Base-by-base conservation (phyloP, 257 asterid species). In the Galeopsis tetrahit region DNA sequence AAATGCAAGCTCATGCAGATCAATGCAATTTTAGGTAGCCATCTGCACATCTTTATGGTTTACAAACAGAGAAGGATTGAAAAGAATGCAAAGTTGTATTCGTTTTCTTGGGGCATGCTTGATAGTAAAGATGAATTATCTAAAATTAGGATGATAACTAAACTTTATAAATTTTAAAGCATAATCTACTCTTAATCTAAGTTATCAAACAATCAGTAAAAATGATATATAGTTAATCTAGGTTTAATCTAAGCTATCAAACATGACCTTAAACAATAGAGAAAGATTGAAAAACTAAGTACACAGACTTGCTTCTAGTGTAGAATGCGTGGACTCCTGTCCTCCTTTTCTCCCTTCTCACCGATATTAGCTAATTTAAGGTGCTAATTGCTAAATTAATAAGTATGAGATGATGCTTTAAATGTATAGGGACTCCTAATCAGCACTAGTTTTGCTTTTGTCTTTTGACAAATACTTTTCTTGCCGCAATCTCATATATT, bases 401-500 rank as follows among this genome's bases (percentile, higher is more conserved):
- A 58, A 13, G 33, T 60, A 64, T 9, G 60, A 55, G 11, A 48
- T 53, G 60, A 21, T 42, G 21, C 76, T 48, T 69, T 44, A 58
- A 61, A 48, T 42, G 58, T 57, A 69, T 61, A 39, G 63, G 32
- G 66, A 68, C 31, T 21, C 13, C 46, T 14, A 35, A 28, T 63
- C 63, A 44, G 28, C 63, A 43, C 51, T 62, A 7, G 2, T 32
- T 57, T 73, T 63, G 55, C 48, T 51, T 75, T 60, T 15, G 11
- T 44, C 48, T 51, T 75, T 60, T 15, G 11, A 10, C 35, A 51
- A 40, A 57, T 63, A 72, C 42, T 42, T 71, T 31, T 66, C n/a
- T 60, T 40, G 59, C 53, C 56, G 36, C 57, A 38, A 55, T 68
- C 76, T 70, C 76, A 57, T 64, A n/a, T n/a, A 63, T 43, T 60